Percentiles rank a stretch among this genome's conserved stretches.
phyloP scores from a whole-genome alignment of 1,139 yeast genomes.

The Protomyces inouyei region DNA sequence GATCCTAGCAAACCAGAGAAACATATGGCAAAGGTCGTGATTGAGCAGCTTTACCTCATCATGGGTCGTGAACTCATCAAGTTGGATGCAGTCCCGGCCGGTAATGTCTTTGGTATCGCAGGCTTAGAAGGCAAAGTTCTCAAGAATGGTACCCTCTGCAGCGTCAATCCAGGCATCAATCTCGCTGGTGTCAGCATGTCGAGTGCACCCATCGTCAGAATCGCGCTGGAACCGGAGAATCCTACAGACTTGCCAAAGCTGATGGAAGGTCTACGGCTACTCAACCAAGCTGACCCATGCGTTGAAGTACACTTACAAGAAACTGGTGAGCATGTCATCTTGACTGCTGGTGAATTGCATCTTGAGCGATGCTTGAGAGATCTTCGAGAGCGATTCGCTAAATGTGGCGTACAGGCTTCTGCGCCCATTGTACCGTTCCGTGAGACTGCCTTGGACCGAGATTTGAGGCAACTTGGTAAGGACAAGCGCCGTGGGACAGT shows the following conservation, averaged over 20 bases:
- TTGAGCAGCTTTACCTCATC: slow-evolving; percentile 68
- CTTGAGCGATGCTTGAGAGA: slow-evolving; percentile 86
- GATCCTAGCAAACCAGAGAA: slow-evolving; percentile 63
- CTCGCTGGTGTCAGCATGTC: slow-evolving; percentile 63
- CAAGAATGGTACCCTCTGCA: slow-evolving; percentile 77
- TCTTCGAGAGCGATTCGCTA: slow-evolving; percentile 84
- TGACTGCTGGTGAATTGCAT: slow-evolving; percentile 95
- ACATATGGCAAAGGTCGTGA: slow-evolving; percentile 51
- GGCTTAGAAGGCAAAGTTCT: slow-evolving; percentile 78
- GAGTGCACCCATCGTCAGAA: slow-evolving; percentile 83
- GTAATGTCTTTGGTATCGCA: slow-evolving; percentile 89
- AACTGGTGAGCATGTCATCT: slow-evolving; percentile 82
- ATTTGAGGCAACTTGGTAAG: slow-evolving; percentile 24
- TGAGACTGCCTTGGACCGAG: slow-evolving; percentile 68
- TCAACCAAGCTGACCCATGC: slow-evolving; percentile 89
- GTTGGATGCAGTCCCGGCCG: slow-evolving; percentile 80
- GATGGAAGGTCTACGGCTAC: slow-evolving; percentile 69
- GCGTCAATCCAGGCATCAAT: slow-evolving; percentile 53
- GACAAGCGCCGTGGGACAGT: slow-evolving; percentile 46
- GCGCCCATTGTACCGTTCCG: slow-evolving; percentile 94
- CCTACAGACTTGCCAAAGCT: slow-evolving; percentile 72
- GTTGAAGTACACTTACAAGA: slow-evolving; percentile 81
- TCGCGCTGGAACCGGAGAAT: slow-evolving; percentile 88
- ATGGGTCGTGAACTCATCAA: slow-evolving; percentile 91
- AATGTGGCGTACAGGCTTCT: slow-evolving; percentile 76